Conservation (phyloP, 768 basidiomycete genomes). For the Boletellus emodensis region DNA sequence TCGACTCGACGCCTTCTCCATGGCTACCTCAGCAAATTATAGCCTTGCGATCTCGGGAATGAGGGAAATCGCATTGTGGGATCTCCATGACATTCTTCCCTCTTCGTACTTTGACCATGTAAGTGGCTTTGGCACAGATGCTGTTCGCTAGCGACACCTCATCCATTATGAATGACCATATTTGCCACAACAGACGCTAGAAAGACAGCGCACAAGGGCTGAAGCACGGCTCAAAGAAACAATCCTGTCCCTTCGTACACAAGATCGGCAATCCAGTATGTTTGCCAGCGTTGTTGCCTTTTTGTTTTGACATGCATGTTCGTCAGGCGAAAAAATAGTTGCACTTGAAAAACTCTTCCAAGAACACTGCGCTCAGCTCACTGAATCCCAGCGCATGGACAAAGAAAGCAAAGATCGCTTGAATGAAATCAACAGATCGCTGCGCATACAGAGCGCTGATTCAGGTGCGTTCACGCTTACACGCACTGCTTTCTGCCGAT, state of each 20-base stretch:
- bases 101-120: background rate
- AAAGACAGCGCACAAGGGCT: background rate
- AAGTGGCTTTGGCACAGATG: too few species aligned
- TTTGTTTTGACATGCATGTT: background rate
- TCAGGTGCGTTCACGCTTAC: background rate
- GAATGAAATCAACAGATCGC: background rate
- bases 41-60: background rate
- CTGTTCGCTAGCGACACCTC: too few species aligned
- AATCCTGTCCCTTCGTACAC: background rate
- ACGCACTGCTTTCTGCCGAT: background rate
- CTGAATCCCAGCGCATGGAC: background rate
- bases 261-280: background rate
- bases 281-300: background rate
- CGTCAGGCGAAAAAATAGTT: background rate
- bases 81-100: background rate
- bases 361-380: too few species aligned
- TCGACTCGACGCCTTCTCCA: background rate
- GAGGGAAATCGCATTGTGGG: background rate
- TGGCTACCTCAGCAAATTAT: slow-evolving; percentile 1
- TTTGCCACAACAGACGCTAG: background rate
- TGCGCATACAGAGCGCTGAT: background rate
- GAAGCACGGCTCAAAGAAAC: background rate
- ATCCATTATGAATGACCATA: background rate
- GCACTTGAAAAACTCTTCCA: background rate
- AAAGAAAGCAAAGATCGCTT: background rate